Conservation (phyloP, 2,329 filamentous ascomycete genomes). For the Zasmidium angulare region DNA sequence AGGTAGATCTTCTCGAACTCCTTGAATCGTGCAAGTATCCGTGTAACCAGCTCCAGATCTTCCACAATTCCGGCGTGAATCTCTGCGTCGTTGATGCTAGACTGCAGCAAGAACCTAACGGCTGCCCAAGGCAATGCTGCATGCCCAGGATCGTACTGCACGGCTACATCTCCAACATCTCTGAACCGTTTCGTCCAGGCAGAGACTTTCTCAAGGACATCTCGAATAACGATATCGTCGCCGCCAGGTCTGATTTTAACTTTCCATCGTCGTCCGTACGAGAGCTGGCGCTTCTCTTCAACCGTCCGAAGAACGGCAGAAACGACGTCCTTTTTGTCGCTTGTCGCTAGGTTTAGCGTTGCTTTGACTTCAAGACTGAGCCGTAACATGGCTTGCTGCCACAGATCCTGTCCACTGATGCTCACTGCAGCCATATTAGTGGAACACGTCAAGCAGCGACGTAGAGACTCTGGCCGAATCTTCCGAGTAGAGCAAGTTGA, state of each 20-base stretch:
- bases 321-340: background rate
- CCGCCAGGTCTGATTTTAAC: background rate
- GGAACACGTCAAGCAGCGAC: no score
- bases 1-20: slow-evolving; percentile 1
- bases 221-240: slow-evolving; percentile 13
- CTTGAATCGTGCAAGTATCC: background rate
- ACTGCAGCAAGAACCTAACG: slow-evolving; percentile 34
- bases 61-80: background rate
- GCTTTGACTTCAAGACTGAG: background rate
- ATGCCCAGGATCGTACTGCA: slow-evolving; percentile 35
- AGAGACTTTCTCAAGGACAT: slow-evolving; percentile 28
- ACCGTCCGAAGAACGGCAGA: background rate
- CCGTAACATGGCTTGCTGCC: background rate
- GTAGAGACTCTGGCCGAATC: no score
- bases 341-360: background rate
- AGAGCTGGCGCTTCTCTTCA: background rate
- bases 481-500: no score
- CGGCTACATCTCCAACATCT: slow-evolving; percentile 25
- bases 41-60: background rate
- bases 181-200: background rate
- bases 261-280: background rate
- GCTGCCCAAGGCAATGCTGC: slow-evolving; percentile 37
- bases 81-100: slow-evolving; percentile 7
- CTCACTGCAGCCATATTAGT: no score
- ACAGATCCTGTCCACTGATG: background rate